These are phyloP conservation scores for Triangularia setosa DNA, from an alignment of 2,329 filamentous ascomycete genomes.

Conservation along the genomic window DNA sequence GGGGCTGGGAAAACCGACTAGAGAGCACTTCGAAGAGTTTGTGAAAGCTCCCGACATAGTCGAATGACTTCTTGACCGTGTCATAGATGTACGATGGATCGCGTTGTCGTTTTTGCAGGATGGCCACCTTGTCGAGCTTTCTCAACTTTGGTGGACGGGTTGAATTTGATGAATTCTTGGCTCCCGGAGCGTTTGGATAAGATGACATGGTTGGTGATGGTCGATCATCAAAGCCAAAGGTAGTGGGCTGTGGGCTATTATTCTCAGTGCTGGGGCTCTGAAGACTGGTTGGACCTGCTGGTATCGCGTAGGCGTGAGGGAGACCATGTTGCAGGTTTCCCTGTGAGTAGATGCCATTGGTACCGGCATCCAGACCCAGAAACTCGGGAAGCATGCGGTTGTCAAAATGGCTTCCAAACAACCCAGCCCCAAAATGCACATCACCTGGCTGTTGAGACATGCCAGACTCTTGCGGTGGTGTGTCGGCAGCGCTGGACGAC, in stretches of 20 bases:
- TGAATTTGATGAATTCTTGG: slow-evolving; percentile 30
- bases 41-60: slow-evolving; percentile 88
- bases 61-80: slow-evolving; percentile 84
- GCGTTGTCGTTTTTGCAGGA: slow-evolving; percentile 56
- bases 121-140: slow-evolving; percentile 38
- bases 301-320: slow-evolving; percentile 63
- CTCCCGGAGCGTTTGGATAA: slow-evolving; percentile 28
- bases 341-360: slow-evolving; percentile 48
- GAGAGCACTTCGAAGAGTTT: slow-evolving; percentile 77
- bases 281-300: slow-evolving; percentile 58
- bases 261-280: slow-evolving; percentile 63
- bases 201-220: slow-evolving; percentile 44
- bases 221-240: slow-evolving; percentile 48
- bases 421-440: slow-evolving; percentile 40
- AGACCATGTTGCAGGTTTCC: slow-evolving; percentile 59
- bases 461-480: slow-evolving; percentile 61
- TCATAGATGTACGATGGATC: slow-evolving; percentile 87
- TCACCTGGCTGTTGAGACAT: slow-evolving; percentile 40
- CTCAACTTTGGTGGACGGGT: slow-evolving; percentile 44
- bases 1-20: slow-evolving; percentile 71
- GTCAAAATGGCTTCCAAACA: slow-evolving; percentile 49
- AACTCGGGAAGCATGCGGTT: slow-evolving; percentile 50
- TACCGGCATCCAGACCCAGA: slow-evolving; percentile 49
- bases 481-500: slow-evolving; percentile 84
- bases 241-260: slow-evolving; percentile 56